A percentile compares a stretch with the other conserved stretches of the same genome.
Conservation (phyloP, 306 rosid species). For the Sechiopsis laciniata region DNA sequence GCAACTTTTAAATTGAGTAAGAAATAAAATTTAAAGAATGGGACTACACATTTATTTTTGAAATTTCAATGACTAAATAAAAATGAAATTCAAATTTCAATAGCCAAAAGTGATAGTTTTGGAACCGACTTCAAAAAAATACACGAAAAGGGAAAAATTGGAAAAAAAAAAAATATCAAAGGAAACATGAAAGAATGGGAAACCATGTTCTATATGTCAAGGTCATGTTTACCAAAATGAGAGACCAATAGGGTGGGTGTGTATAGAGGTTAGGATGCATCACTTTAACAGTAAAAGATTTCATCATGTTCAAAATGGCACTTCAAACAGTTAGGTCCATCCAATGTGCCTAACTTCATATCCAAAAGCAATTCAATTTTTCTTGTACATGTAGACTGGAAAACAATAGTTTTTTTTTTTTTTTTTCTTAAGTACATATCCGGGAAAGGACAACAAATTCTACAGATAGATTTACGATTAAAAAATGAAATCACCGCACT, state of each 20-base stretch:
- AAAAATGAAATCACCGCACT: no score
- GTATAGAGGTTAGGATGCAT: slow-evolving; percentile 17
- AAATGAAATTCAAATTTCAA: no score
- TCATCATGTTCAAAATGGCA: slow-evolving; percentile 2
- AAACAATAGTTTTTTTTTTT: not conserved
- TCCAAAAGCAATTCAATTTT: not conserved
- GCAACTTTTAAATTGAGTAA: no score
- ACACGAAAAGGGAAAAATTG: not conserved
- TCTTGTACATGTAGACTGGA: no score
- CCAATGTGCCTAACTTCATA: slow-evolving; percentile 14
- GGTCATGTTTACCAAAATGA: not conserved
- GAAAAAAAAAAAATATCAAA: not conserved
- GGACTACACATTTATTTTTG: no score
- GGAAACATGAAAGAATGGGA: not conserved
- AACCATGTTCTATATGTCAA: slow-evolving; percentile 12
- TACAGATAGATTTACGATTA: no score
- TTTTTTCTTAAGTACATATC: no score
- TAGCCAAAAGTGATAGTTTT: no score
- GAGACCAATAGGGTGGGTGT: not conserved
- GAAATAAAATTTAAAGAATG: no score
- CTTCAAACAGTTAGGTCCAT: slow-evolving; percentile 2
- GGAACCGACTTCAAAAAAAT: no score
- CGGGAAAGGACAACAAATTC: no score
- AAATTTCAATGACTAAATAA: no score
- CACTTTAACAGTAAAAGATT: not conserved